Conservation (phyloP, 768 basidiomycete species). For the Leccinum fibrillosum region DNA sequence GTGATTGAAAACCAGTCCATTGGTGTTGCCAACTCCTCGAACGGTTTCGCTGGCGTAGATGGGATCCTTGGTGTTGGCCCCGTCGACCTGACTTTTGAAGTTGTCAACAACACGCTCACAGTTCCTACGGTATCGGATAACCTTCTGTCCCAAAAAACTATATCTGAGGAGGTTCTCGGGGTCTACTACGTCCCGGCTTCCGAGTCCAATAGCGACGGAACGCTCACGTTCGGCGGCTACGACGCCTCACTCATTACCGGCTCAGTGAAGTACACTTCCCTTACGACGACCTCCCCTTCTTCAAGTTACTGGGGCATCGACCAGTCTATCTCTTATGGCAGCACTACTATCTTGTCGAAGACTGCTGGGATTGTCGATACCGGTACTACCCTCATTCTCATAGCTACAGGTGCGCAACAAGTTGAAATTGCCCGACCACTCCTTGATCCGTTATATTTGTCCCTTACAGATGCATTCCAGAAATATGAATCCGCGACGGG, state of each 20-base stretch:
- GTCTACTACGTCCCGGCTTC: constrained; percentile 29
- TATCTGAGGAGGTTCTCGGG: constrained; percentile 26
- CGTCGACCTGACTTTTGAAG: constrained; percentile 28
- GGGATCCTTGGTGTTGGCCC: constrained; percentile 40
- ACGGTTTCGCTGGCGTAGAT: constrained; percentile 26
- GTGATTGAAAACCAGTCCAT: constrained; percentile 31
- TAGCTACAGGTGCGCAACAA: constrained; percentile 20
- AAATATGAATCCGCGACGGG: constrained; percentile 27
- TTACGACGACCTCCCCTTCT: constrained; percentile 25
- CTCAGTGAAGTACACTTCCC: constrained; percentile 17
- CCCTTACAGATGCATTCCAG: constrained; percentile 24
- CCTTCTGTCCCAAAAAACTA: constrained; percentile 27
- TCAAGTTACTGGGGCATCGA: constrained; percentile 30
- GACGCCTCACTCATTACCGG: constrained; percentile 9
- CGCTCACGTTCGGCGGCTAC: constrained; percentile 27
- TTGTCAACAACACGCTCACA: constrained; percentile 6
- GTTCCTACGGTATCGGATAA: constrained; percentile 36
- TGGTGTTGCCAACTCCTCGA: constrained; percentile 25
- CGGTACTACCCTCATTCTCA: constrained; percentile 27
- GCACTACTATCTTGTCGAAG: neutral
- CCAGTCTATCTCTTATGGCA: constrained; percentile 10
- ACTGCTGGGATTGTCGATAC: constrained; percentile 23
- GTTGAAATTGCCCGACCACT: neutral
- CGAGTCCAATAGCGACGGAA: constrained; percentile 17
- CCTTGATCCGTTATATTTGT: constrained; percentile 10